Base-by-base conservation (phyloP, 306 rosid genomes). In the Betula pendula region DNA sequence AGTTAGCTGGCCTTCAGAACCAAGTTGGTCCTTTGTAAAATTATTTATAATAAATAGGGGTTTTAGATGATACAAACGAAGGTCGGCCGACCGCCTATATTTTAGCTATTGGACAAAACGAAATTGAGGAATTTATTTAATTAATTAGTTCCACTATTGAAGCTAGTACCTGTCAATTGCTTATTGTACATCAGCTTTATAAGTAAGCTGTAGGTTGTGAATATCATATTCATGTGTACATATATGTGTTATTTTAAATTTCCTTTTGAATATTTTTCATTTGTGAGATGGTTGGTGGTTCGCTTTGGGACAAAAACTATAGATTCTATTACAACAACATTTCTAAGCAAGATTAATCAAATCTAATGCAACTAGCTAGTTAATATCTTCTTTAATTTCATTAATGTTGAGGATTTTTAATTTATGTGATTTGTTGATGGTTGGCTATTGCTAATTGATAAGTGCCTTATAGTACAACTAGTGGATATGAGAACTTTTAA, bases 361-460 rank as follows among this genome's bases (percentile, higher is more conserved):
- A 78, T 69, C 72, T 74, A 78, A 78, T 78, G 73, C 56, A 73
- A 68, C 72, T 68, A 8, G 42, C 4, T 68, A 44, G 2, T 22
- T 8, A 4, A 22, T 50, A 8, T 79, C 29, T 60, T 72, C 59
- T 63, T 75, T 31, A 67, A 43, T 78, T 76, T 15, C 71, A 31
- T 52, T 69, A n/a, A n/a, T n/a, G n/a, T 43, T 24, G 4, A 12
- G 3, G 27, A 56, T 10, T 24, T 10, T 9, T 13, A 1, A 13
- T 60, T 60, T 29, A 13, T 60, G 68, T 60, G 40, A 27, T 5
- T 2, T 60, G 27, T 6, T 6, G n/a, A 60, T 15, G 42, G 20
- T 27, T 60, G 17, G 68, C 14, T 5, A 60, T 13, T 60, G 40
- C n/a, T 38, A n/a, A 19, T 50, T 65, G 70, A 65, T 38, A 60